These are phyloP conservation scores for Bjerkandera adusta DNA, from an alignment of 1,284 basidiomycete genomes.

Conservation along the genomic window DNA sequence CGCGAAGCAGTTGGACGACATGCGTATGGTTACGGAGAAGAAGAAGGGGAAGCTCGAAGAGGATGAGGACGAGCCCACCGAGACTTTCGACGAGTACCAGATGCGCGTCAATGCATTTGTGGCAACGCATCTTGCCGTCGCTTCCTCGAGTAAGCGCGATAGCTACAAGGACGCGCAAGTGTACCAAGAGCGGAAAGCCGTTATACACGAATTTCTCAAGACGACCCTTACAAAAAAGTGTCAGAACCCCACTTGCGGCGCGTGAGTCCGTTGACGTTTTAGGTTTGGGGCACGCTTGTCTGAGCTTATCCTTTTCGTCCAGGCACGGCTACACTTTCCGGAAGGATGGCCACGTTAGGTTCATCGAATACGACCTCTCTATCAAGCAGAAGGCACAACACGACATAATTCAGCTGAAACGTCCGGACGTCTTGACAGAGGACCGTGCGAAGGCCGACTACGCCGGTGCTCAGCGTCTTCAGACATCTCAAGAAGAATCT, in stretches of 20 bases:
- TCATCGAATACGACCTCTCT: conserved; percentile 91
- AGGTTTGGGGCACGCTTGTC: background rate
- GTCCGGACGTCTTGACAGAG: conserved; percentile 69
- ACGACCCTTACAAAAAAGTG: conserved; percentile 71
- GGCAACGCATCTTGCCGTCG: conserved; percentile 55
- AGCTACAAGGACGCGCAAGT: conserved; percentile 88
- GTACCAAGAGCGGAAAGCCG: conserved; percentile 83
- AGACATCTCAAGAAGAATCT: conserved; percentile 24
- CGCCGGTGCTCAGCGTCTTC: too few relatives aligned
- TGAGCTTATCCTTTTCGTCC: conserved; percentile 2
- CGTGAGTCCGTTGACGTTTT: conserved; percentile 53
- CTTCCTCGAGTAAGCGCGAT: conserved; percentile 67
- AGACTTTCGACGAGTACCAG: conserved; percentile 65
- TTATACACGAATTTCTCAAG: conserved; percentile 85
- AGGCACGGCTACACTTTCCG: conserved; percentile 88
- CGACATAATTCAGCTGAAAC: conserved; percentile 49
- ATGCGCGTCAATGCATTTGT: conserved; percentile 76
- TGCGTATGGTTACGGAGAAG: conserved; percentile 39
- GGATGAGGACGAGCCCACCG: conserved; percentile 44
- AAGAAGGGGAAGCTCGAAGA: conserved; percentile 39
- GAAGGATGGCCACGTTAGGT: conserved; percentile 93
- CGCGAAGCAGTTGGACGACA: conserved; percentile 73
- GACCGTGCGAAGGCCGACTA: conserved; percentile 37
- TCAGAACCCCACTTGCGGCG: conserved; percentile 71
- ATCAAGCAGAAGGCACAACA: conserved; percentile 76